These are phyloP conservation scores for Penicillium atrosanguineum DNA, from an alignment of 495 filamentous ascomycete genomes.

Conservation along the genomic window DNA sequence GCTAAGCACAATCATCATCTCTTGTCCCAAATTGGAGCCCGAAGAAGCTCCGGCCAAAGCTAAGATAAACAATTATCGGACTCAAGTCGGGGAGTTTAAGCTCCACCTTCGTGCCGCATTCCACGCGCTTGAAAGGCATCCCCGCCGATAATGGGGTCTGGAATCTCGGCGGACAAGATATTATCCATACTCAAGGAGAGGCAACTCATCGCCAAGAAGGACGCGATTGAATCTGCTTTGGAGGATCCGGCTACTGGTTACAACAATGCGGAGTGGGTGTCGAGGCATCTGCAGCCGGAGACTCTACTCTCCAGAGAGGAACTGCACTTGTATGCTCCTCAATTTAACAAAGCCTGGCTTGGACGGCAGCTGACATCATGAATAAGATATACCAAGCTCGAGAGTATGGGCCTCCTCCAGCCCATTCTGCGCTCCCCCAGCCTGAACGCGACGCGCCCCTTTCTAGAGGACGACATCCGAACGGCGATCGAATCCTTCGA, in stretches of 20 bases:
- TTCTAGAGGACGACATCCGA: slow-evolving; percentile 41
- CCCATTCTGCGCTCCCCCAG: slow-evolving; percentile 26
- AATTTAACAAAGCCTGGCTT: background rate
- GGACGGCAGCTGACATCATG: background rate
- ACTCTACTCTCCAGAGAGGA: slow-evolving; percentile 45
- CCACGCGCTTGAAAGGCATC: slow-evolving; percentile 9
- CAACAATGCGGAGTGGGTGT: slow-evolving; percentile 33
- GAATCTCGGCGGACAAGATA: slow-evolving; percentile 7
- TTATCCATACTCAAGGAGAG: slow-evolving; percentile 26
- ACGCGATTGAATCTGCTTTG: slow-evolving; percentile 32
- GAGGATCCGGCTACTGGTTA: slow-evolving; percentile 10
- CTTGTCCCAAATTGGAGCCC: background rate
- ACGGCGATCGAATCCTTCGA: slow-evolving; percentile 36
- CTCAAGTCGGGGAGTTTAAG: background rate
- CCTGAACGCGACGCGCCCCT: slow-evolving; percentile 32
- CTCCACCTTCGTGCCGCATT: slow-evolving; percentile 5
- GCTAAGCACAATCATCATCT: background rate
- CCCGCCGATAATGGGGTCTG: slow-evolving; percentile 10
- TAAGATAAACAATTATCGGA: background rate
- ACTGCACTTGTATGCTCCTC: slow-evolving; percentile 30
- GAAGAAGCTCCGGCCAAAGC: background rate
- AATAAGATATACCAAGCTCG: slow-evolving; percentile 34
- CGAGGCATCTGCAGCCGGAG: slow-evolving; percentile 29
- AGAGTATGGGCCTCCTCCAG: slow-evolving; percentile 28
- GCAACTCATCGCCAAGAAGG: slow-evolving; percentile 23